Evolutionary conservation across 176 grass and related monocot genomes (phyloP).

Genomic region (Metroxylon sagu): DNA sequence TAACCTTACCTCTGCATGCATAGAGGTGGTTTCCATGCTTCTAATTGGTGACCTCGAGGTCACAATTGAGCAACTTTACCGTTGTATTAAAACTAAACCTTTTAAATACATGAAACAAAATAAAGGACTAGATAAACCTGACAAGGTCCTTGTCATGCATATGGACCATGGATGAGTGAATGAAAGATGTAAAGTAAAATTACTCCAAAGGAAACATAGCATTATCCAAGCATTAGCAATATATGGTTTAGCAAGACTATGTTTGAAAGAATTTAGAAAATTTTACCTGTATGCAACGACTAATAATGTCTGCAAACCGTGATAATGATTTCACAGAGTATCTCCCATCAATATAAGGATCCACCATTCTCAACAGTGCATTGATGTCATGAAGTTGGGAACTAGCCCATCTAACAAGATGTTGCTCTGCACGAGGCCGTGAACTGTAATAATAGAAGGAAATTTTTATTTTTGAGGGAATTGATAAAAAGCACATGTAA

Average conservation of each 20-base stretch:
- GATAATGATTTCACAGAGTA: slow-evolving; percentile 52
- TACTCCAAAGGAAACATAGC: neutral
- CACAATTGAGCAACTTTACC: too few relatives aligned
- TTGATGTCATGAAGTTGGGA: slow-evolving; percentile 82
- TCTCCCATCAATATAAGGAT: slow-evolving; percentile 46
- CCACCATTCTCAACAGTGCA: slow-evolving; percentile 57
- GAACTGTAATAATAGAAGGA: slow-evolving; percentile 30
- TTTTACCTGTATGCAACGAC: slow-evolving; percentile 57
- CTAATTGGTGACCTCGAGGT: too few relatives aligned
- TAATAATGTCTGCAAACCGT: slow-evolving; percentile 73
- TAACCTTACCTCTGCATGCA: too few relatives aligned
- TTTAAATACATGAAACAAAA: too few relatives aligned
- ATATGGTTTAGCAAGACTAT: neutral
- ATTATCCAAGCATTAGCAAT: neutral
- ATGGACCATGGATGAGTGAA: too few relatives aligned
- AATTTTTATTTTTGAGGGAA: too few relatives aligned
- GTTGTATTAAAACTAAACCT: too few relatives aligned
- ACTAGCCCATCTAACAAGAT: slow-evolving; percentile 74
- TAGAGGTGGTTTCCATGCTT: too few relatives aligned
- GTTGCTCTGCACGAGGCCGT: slow-evolving; percentile 44
- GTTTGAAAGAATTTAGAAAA: neutral
- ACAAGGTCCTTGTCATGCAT: too few relatives aligned
- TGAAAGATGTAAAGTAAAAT: neutral
- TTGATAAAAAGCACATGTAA: neutral
- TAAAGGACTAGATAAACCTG: too few relatives aligned